Evolutionary conservation across 1,284 basidiomycete genomes (phyloP), one percentile per base, ranked within the genome.

Genomic region (Rhizoctonia solani): DNA sequence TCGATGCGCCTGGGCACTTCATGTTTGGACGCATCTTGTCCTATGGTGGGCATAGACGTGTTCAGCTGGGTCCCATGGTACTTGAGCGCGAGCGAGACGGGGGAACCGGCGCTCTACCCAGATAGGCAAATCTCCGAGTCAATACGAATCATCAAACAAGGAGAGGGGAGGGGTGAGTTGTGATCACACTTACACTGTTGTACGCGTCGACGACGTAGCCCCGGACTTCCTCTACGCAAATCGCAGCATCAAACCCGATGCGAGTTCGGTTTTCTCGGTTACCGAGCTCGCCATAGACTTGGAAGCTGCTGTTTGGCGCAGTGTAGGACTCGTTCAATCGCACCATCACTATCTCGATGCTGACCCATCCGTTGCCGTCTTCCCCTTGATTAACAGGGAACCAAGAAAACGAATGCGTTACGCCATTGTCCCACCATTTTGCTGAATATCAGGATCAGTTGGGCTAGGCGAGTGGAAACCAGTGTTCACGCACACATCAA

Each of bases 401-500:
- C 11, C 52, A 65, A 34, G 53, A 27, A 30, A 65, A 65, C 61
- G 49, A 54, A 29, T 65, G 61, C 13, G 61, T 42, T 50, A 65
- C 61, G 34, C 61, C 61, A 23, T 65, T 65, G 23, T 65, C 61
- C 61, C 61, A 65, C 61, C 61, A 65, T 54, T 65, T 65, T 27
- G 61, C 61, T 65, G 32, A 16, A 37, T 34, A 8, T 21, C 16
- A 11, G 23, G 5, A 23, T 14, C 16, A 5, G n/a, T n/a, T 53
- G 11, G 16, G 50, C 14, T 11, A n/a, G 46, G 19, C 9, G n/a
- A 46, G 47, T 25, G 41, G 21, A 13, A 30, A 13, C 23, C 9
- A 30, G 25, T 11, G 14, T 4, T 19, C 19, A 39, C 59, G 11
- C 21, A 65, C 61, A 65, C 29, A 50, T 53, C 16, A 54, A 25